These are phyloP conservation scores for Coniosporium tulheliwenetii DNA, from an alignment of 2,329 filamentous ascomycete genomes.

Conservation along the genomic window DNA sequence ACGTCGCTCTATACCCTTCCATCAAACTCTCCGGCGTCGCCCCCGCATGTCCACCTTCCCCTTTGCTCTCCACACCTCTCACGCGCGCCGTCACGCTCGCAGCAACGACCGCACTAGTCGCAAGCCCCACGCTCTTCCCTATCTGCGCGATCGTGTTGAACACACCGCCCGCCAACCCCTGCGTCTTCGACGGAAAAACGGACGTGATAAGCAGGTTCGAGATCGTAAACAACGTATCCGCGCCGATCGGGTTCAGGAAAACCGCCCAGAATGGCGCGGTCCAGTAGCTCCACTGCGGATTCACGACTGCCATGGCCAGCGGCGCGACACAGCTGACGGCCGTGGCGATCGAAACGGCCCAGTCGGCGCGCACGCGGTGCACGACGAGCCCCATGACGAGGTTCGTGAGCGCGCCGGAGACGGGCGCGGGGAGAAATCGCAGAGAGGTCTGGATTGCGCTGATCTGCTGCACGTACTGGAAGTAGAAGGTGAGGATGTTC, in stretches of 20 bases:
- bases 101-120: slow-evolving; percentile 22
- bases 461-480: slow-evolving; percentile 22
- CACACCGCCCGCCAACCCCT: slow-evolving; percentile 28
- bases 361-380: slow-evolving; percentile 27
- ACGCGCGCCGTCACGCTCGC: slow-evolving; percentile 9
- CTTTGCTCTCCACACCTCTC: slow-evolving; percentile 11
- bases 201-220: slow-evolving; percentile 27
- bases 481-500: slow-evolving; percentile 27
- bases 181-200: slow-evolving; percentile 23
- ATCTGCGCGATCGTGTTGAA: slow-evolving; percentile 29
- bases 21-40: slow-evolving; percentile 18
- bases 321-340: slow-evolving; percentile 20
- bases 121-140: slow-evolving; percentile 24
- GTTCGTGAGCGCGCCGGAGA: slow-evolving; percentile 25
- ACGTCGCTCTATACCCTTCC: slow-evolving; percentile 25
- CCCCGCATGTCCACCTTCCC: too few species aligned
- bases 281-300: slow-evolving; percentile 33
- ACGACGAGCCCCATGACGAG: slow-evolving; percentile 30
- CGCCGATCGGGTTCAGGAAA: slow-evolving; percentile 25
- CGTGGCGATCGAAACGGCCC: slow-evolving; percentile 22
- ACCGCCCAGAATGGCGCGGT: slow-evolving; percentile 26
- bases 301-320: slow-evolving; percentile 29
- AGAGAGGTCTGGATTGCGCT: slow-evolving; percentile 20
- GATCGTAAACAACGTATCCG: slow-evolving; percentile 27
- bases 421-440: slow-evolving; percentile 25